Evolutionary conservation across 495 filamentous ascomycete species (phyloP), one percentile per base, ranked within the genome.

Genomic region (Pyrenopolyporus hunteri): DNA sequence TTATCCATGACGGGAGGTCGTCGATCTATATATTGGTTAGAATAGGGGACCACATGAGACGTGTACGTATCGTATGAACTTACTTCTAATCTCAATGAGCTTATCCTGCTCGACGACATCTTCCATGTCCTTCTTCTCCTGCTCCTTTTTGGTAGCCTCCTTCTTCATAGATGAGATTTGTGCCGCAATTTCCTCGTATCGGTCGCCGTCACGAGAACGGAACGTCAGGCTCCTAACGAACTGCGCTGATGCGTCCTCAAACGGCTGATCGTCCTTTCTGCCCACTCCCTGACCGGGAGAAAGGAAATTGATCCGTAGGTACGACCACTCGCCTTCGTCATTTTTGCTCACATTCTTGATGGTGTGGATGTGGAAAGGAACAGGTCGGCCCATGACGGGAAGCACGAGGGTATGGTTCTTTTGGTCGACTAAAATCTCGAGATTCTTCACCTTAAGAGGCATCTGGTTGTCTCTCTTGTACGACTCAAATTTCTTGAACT

Each of bases 21-120:
- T 31, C 93, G 91, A 77, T 93, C 89, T 93, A 37, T 17, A 35
- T 5, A 10, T 17, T 39, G 11, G 66, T 83, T 72, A 83, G 74
- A 40, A 64, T 36, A 48, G 25, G 33, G 11, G 4, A 33, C 6
- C 10, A 9, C 6, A 23, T 19, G 16, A 17, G 23, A 19, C 10
- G 23, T 42, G n/a, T 40, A 42, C 22, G 14, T 33, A 17, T 3
- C 28, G 20, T 10, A 42, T 35, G 4, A 4, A 76, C 85, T 76
- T 79, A 92, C 89, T 95, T 77, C 91, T 78, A 51, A 95, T 90
- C 75, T 97, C 92, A 62, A 93, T 75, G 14, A 99, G 85, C 77
- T 98, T 98, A 64, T 98, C 95, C 73, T 98, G 95, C 73, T 98
- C 96, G 3, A 99, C 92, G n/a, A 99, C 95, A 80, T 98, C 95